phyloP scores from a whole-genome alignment of 306 rosid genomes.

The Rubus idaeus region DNA sequence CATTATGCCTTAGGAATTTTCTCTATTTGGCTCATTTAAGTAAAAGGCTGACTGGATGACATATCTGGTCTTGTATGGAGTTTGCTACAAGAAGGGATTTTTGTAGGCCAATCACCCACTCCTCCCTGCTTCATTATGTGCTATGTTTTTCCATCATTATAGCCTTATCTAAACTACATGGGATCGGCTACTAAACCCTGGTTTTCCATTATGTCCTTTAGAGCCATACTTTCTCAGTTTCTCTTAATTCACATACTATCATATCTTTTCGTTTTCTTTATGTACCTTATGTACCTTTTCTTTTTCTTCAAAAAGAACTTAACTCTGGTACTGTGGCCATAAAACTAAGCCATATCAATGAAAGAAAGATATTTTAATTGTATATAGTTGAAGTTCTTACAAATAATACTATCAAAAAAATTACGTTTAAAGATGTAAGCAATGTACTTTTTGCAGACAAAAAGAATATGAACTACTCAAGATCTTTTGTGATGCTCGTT shows the following conservation, averaged over 20 bases:
- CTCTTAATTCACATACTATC: neutral
- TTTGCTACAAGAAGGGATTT: neutral
- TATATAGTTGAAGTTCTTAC: constrained; percentile 1
- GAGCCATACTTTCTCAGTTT: neutral
- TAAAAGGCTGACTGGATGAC: neutral
- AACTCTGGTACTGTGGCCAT: neutral
- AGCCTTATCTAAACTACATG: neutral
- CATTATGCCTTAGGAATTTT: neutral
- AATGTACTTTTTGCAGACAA: constrained; percentile 50
- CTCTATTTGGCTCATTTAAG: neutral
- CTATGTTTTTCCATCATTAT: neutral
- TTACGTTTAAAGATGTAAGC: neutral
- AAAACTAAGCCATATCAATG: neutral
- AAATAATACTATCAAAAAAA: neutral
- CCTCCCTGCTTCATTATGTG: neutral
- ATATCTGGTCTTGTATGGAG: neutral
- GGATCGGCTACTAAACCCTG: neutral
- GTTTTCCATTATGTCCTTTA: neutral
- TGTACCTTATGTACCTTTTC: neutral
- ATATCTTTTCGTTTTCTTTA: neutral
- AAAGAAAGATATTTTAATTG: neutral
- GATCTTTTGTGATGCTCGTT: constrained; percentile 51
- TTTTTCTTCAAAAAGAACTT: neutral
- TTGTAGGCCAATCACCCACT: neutral
- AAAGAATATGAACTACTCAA: constrained; percentile 61